phyloP scores from a whole-genome alignment of 1,284 basidiomycete genomes.

The Malassezia sympodialis region DNA sequence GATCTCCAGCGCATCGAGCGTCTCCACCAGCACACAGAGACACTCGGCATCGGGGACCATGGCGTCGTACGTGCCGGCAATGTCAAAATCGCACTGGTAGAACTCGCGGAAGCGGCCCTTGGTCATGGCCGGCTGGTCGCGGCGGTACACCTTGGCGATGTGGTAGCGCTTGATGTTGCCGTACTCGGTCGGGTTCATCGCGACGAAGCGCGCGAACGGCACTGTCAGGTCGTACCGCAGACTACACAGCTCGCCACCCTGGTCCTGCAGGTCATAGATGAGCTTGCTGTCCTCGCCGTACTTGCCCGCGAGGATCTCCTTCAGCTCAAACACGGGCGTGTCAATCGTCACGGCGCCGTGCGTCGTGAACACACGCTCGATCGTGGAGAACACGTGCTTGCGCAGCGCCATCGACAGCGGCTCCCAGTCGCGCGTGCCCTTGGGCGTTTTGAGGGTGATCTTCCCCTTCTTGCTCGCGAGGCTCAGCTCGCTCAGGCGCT shows the following conservation, averaged over 20 bases:
- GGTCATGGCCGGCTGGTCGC: constrained; percentile 93
- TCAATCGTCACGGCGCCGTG: constrained; percentile 89
- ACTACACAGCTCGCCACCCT: constrained; percentile 93
- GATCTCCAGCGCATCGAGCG: constrained; percentile 72
- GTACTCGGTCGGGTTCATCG: constrained; percentile 74
- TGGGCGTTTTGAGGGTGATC: constrained; percentile 46
- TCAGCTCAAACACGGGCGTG: constrained; percentile 94
- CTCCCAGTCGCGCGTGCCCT: constrained; percentile 94
- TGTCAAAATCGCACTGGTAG: constrained; percentile 96
- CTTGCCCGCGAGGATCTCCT: constrained; percentile 88
- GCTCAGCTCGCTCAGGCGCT: constrained; percentile 27
- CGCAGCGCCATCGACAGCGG: constrained; percentile 88
- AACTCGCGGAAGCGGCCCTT: constrained; percentile 98
- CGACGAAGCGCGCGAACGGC: constrained; percentile 86
- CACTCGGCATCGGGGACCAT: constrained; percentile 97
- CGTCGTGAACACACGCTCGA: constrained; percentile 76
- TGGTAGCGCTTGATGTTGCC: constrained; percentile 76
- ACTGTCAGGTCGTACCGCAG: constrained; percentile 91
- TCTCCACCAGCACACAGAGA: constrained; percentile 70
- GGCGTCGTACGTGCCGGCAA: constrained; percentile 72
- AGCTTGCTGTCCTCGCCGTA: constrained; percentile 79
- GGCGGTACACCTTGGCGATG: constrained; percentile 91
- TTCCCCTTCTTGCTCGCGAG: constrained; percentile 26
- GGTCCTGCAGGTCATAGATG: constrained; percentile 95
- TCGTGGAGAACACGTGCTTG: constrained; percentile 75